phyloP scores from a whole-genome alignment of 2,329 filamentous ascomycete genomes.

The Penicillium brasilianum region DNA sequence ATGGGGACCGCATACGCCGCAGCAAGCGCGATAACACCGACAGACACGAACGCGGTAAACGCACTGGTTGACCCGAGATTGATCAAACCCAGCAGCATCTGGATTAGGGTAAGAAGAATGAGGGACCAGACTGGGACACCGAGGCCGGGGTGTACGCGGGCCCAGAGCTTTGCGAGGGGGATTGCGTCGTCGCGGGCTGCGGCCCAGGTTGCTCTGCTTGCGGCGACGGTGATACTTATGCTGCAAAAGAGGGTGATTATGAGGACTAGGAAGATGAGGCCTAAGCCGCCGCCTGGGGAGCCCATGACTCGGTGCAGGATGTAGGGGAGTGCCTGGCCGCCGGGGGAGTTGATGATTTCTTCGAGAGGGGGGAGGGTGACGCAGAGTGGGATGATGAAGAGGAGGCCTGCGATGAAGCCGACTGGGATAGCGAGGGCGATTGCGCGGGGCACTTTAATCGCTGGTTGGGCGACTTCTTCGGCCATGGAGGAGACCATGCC shows the following conservation, averaged over 20 bases:
- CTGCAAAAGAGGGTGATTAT: slow-evolving; percentile 59
- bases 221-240: slow-evolving; percentile 59
- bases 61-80: slow-evolving; percentile 55
- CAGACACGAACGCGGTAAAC: slow-evolving; percentile 58
- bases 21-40: slow-evolving; percentile 62
- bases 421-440: slow-evolving; percentile 59
- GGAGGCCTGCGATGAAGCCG: slow-evolving; percentile 59
- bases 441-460: slow-evolving; percentile 58
- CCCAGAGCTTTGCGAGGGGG: slow-evolving; percentile 47
- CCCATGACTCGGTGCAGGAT: slow-evolving; percentile 59
- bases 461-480: slow-evolving; percentile 62
- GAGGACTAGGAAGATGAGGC: slow-evolving; percentile 57
- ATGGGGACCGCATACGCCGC: slow-evolving; percentile 64
- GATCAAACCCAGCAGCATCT: slow-evolving; percentile 57
- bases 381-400: slow-evolving; percentile 62
- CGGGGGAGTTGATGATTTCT: slow-evolving; percentile 52
- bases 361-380: slow-evolving; percentile 55
- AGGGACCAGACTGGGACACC: slow-evolving; percentile 51
- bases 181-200: slow-evolving; percentile 53
- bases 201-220: slow-evolving; percentile 54
- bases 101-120: slow-evolving; percentile 50
- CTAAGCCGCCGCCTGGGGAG: slow-evolving; percentile 53
- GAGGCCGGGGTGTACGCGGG: slow-evolving; percentile 40
- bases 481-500: slow-evolving; percentile 69
- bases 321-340: slow-evolving; percentile 57